phyloP scores from a whole-genome alignment of 345 rosid genomes.

The Corchorus olitorius region DNA sequence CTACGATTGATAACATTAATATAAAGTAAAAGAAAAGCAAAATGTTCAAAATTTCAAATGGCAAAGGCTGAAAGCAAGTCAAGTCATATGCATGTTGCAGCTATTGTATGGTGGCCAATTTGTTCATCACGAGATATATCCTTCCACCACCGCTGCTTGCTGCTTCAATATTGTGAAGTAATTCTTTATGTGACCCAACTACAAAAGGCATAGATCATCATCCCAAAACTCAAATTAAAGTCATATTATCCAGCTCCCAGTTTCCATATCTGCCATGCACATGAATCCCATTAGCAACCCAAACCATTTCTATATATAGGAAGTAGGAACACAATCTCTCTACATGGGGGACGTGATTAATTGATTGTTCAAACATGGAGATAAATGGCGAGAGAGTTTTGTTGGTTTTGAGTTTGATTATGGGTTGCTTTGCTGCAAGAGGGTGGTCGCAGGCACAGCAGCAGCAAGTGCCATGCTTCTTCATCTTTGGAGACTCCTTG shows the following conservation, averaged over 20 bases:
- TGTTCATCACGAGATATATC: slow-evolving; percentile 20
- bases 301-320: not conserved
- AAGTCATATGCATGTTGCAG: too few relatives aligned
- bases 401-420: slow-evolving; percentile 22
- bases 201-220: not conserved
- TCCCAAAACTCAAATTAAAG: slow-evolving; percentile 1
- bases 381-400: slow-evolving; percentile 12
- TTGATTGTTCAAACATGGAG: slow-evolving; percentile 7
- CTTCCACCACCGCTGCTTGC: slow-evolving; percentile 13
- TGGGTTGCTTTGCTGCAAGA: slow-evolving; percentile 24
- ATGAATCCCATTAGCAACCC: too few relatives aligned
- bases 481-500: slow-evolving; percentile 85
- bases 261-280: not conserved
- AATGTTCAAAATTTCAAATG: too few relatives aligned
- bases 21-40: too few relatives aligned
- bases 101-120: not conserved
- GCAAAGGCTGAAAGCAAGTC: too few relatives aligned
- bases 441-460: slow-evolving; percentile 43
- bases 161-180: slow-evolving; percentile 19
- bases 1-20: too few relatives aligned
- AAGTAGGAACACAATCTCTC: not conserved
- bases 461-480: slow-evolving; percentile 75
- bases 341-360: not conserved
- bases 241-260: not conserved
- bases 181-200: not conserved